Conservation (phyloP, 257 asterid species). For the Solanum rostratum region DNA sequence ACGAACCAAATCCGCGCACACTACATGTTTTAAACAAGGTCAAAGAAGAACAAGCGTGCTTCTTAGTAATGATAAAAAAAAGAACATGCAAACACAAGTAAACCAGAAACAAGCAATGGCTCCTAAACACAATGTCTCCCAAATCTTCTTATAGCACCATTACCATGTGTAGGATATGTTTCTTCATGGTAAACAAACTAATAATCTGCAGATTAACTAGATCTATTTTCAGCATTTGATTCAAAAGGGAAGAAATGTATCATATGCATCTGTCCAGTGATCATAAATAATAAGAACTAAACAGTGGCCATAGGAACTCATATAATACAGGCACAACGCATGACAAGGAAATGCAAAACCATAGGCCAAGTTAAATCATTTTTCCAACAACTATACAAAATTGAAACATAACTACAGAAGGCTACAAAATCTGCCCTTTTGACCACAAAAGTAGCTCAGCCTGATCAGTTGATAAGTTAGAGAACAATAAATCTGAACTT, state of each 20-base stretch:
- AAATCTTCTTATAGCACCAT: not conserved
- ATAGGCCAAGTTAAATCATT: not conserved
- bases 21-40: not conserved
- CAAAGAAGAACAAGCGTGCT: not conserved
- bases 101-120: not conserved
- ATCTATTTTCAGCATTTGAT: not conserved
- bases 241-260: not conserved
- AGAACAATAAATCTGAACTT: not conserved
- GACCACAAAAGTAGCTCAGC: not conserved
- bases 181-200: not conserved
- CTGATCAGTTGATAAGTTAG: not conserved
- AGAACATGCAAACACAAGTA: not conserved
- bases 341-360: not conserved
- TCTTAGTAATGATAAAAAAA: too few species aligned
- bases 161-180: too few species aligned
- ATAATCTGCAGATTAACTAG: not conserved
- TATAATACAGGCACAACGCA: not conserved
- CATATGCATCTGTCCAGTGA: not conserved
- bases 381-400: not conserved
- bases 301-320: not conserved
- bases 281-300: not conserved
- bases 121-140: not conserved
- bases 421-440: not conserved
- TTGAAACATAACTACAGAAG: not conserved
- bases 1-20: conserved; percentile 9